Evolutionary conservation across 1,284 basidiomycete species (phyloP).

Genomic region (Cystobasidium slooffiae): DNA sequence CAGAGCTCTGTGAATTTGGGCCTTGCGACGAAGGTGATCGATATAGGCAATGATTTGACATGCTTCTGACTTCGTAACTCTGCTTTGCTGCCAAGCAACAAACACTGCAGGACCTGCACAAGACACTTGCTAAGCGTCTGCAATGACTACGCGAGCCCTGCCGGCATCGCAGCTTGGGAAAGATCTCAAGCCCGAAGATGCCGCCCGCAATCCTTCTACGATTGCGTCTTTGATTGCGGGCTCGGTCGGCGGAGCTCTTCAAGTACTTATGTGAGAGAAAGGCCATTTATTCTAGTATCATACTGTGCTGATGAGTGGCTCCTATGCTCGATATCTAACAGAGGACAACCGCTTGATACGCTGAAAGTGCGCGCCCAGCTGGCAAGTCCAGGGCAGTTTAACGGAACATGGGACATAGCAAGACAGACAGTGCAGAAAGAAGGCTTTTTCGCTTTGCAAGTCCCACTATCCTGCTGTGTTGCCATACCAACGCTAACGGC

Average conservation of each 20-base stretch:
- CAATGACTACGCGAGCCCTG: slow-evolving; percentile 24
- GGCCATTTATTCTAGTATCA: background rate
- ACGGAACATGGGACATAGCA: slow-evolving; percentile 89
- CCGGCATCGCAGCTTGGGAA: slow-evolving; percentile 12
- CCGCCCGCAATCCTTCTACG: slow-evolving; percentile 26
- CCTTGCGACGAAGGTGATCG: no score
- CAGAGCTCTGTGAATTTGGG: no score
- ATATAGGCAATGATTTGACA: no score
- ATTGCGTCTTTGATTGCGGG: slow-evolving; percentile 35
- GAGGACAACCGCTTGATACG: slow-evolving; percentile 68
- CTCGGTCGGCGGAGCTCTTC: slow-evolving; percentile 69
- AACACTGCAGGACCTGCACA: background rate
- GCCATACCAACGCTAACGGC: slow-evolving; percentile 16
- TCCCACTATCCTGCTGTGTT: slow-evolving; percentile 87
- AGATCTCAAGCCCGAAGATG: slow-evolving; percentile 18
- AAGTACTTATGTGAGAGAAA: slow-evolving; percentile 81
- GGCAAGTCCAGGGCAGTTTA: slow-evolving; percentile 64
- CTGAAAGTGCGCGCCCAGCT: slow-evolving; percentile 69
- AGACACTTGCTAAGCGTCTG: background rate
- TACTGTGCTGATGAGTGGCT: slow-evolving; percentile 13
- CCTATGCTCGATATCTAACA: background rate
- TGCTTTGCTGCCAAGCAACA: background rate
- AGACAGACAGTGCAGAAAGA: slow-evolving; percentile 79
- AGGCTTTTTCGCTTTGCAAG: slow-evolving; percentile 86
- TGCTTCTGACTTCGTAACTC: background rate